Base-by-base conservation (phyloP, 1,284 basidiomycete genomes). In the Exobasidium cylindrosporum region DNA sequence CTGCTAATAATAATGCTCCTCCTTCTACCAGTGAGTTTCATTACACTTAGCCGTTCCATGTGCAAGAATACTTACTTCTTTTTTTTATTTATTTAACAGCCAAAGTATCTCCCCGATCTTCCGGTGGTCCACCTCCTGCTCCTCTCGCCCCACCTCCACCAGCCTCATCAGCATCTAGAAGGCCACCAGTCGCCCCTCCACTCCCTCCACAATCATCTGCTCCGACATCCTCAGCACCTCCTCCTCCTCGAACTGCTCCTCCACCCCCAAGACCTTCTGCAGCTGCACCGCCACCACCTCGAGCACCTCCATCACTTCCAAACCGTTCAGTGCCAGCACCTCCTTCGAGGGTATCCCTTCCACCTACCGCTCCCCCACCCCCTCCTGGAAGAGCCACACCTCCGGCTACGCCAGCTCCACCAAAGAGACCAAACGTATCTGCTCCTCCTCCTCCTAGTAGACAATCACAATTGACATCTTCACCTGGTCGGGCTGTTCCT, bases 271-370 rank as follows among this genome's bases (percentile, higher is more conserved):
- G 43, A 46, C 54, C 58, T 17, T 11, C 49, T 35, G 29, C 49
- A 21, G 47, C 58, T 31, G 28, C 64, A 1, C 56, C 62, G 17
- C 61, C 61, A 6, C 54, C 57, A 35, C 64, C 62, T 1, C 52
- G 58, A 21, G 64, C 64, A 24, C 64, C 64, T 3, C 64, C 64
- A 1, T 54, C 54, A 1, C 57, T 63, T 13, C 61, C 64, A 0
- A 30, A 54, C 31, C 54, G 32, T n/a, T 28, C 26, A 21, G 32
- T 35, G 14, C 32, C 54, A 4, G 32, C 54, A 14, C 5, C 54
- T 5, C 54, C 54, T 4, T 28, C 47, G 17, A 14, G 21, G 14
- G 5, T 28, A 24, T 13, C 47, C n/a, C 21, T 28, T 4, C 11
- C 32, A 45, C 30, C 24, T 3, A 7, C 55, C 44, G 29, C 55